These are phyloP conservation scores for Eucalyptus cladocalyx DNA, from an alignment of 345 rosid species.

Conservation along the genomic window DNA sequence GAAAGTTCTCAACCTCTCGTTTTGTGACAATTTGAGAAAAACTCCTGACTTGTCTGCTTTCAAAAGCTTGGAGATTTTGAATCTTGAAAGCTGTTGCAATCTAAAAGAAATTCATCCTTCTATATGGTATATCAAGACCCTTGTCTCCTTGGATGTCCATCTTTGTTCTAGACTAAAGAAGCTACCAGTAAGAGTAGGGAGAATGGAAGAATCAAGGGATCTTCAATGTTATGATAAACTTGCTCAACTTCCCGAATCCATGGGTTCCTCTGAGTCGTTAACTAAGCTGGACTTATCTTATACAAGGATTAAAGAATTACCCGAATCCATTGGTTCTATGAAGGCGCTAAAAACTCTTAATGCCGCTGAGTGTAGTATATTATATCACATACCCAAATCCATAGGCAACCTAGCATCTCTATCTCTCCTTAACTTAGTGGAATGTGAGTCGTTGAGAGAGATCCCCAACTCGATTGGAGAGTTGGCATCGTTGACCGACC, in stretches of 20 bases:
- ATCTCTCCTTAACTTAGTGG: not conserved
- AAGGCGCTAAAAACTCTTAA: not conserved
- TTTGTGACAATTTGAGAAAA: not conserved
- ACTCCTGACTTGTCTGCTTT: not conserved
- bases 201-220: not conserved
- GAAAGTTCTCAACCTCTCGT: not conserved
- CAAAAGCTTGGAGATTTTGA: too few relatives aligned
- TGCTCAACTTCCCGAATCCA: not conserved
- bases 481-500: not conserved
- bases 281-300: rapidly evolving
- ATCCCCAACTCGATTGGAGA: not conserved
- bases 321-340: not conserved
- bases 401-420: not conserved
- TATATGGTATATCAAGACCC: not conserved
- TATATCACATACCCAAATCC: not conserved
- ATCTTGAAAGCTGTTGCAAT: not conserved
- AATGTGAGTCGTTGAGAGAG: not conserved
- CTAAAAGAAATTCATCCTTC: not conserved
- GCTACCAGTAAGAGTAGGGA: not conserved
- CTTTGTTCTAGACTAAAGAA: not conserved
- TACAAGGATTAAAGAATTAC: not conserved
- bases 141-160: not conserved
- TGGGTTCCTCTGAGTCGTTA: not conserved
- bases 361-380: rapidly evolving
- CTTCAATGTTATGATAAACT: not conserved